Base-by-base conservation (phyloP, 805 yeast genomes). In the Cyberlindnera suaveolens region DNA sequence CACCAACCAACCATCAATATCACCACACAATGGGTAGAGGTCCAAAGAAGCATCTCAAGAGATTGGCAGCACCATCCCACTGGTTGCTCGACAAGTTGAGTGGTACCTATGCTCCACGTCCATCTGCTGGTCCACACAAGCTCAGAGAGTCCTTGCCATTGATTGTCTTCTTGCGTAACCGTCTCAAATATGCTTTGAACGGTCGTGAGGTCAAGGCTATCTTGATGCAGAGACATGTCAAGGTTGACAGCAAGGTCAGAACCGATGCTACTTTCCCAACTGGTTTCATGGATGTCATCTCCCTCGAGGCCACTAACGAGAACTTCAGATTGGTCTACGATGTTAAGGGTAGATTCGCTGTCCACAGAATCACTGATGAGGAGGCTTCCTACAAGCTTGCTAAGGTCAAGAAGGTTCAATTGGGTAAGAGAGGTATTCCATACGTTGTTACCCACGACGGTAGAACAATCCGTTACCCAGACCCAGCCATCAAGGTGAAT, bases 51-150 rank as follows among this genome's bases (percentile, higher is more conserved):
- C 97, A 91, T 75, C 84, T 90, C 74, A 90, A 91, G 84, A 89
- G 98, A 85, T 85, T 91, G 77, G 96, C 98, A 74, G 99, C 99
- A 74, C 99, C 99, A 82, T 85, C 90, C 81, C 99, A 93, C 85
- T 93, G 99, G 99, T 86, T 93, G 95, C 87, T 93, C 80, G 99
- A 95, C 95, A 93, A 93, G 80, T 81, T 93, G 78, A 86, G 97
- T 69, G 99, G 99, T 72, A 80, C 87, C 69, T 93, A 93, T 74
- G 99, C 99, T 57, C 99, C 99, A 79, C 89, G 98, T 80, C 96
- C 98, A 70, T 89, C 97, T 57, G 84, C 96, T 64, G 99, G 99
- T 81, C 99, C 99, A 72, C 99, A 91, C 82, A 93, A 91, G 77
- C 82, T 90, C 71, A 84, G 97, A 75, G 98, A 90, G 80, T 90